Base-by-base conservation (phyloP, 352 stramenopile genomes). In the Pythium rishiriense region DNA sequence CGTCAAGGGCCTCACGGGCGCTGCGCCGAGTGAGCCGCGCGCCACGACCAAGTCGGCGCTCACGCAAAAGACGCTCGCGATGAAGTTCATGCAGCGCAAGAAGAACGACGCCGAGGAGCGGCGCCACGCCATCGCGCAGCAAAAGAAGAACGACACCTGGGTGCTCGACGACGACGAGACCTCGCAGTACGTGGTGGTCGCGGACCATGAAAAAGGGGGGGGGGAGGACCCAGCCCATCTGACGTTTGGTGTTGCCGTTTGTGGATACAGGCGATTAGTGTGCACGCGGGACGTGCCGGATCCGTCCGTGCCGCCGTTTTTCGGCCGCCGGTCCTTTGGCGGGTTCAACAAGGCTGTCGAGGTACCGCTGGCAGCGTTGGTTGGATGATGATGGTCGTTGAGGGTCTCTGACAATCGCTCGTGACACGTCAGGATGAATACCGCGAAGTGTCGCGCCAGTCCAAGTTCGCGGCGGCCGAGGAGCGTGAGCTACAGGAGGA, bases 11-110 rank as follows among this genome's bases (percentile, higher is more conserved):
- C 49, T 69, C 51, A 68, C 33, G 33, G 19, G 33, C 33, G 17
- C 22, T 17, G 51, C 21, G 8, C 41, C 39, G 25, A 73, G 57
- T 41, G 66, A 68, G 35, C 41, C 59, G 61, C 65, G 72, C 12
- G 11, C 74, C 39, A 79, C 74, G 26, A 68, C 76, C 66, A 85
- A 85, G 57, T 65, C 76, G 0, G 56, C 66, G 54, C 72, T 94
- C 26, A 91, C 85, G 33, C 81, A 91, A 64, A 94, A 94, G 68
- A 94, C 85, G 39, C 71, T 94, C 37, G 85, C 85, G 19, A 94
- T 94, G 85, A 94, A 94, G 85, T 94, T 94, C 54, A 94, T 94
- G 85, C 85, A 94, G 56, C 82, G 85, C 43, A 94, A 94, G 72
- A 88, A 86, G 62, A 78, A 75, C 56, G 73, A 77, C 6, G 80